Evolutionary conservation across 1,284 basidiomycete species (phyloP).

Genomic region (Melampsora occidentalis): DNA sequence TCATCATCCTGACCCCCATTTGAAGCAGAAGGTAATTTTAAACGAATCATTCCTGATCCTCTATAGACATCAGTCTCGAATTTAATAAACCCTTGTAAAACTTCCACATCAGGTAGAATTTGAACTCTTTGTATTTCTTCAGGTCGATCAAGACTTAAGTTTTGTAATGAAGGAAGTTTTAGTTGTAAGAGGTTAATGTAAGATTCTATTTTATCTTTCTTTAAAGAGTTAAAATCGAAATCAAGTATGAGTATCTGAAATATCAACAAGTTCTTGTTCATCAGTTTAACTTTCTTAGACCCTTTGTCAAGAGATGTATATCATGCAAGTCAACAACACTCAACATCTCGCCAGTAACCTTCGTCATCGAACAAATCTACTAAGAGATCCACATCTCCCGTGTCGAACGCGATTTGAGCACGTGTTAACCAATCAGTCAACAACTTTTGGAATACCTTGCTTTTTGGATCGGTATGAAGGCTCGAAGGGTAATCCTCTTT

Average conservation of each 20-base stretch:
- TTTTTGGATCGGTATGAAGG: neutral
- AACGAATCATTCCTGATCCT: conserved; percentile 18
- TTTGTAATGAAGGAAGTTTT: conserved; percentile 9
- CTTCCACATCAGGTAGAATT: neutral
- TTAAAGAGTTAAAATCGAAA: conserved; percentile 30
- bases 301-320: neutral
- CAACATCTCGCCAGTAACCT: conserved; percentile 61
- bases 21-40: neutral
- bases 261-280: too few relatives aligned
- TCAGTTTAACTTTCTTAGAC: too few relatives aligned
- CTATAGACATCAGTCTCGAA: conserved; percentile 29
- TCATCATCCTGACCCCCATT: neutral
- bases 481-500: neutral
- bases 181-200: conserved; percentile 19
- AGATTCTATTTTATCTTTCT: conserved; percentile 24
- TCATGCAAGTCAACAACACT: neutral
- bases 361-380: conserved; percentile 57
- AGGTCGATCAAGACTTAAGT: conserved; percentile 13
- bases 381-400: conserved; percentile 55
- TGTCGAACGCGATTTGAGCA: conserved; percentile 55
- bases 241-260: conserved; percentile 32
- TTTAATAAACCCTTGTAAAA: conserved; percentile 16
- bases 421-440: conserved; percentile 56
- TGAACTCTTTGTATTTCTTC: neutral
- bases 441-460: neutral